Conservation (phyloP, 2,329 filamentous ascomycete species). For the Monosporascus sp. region DNA sequence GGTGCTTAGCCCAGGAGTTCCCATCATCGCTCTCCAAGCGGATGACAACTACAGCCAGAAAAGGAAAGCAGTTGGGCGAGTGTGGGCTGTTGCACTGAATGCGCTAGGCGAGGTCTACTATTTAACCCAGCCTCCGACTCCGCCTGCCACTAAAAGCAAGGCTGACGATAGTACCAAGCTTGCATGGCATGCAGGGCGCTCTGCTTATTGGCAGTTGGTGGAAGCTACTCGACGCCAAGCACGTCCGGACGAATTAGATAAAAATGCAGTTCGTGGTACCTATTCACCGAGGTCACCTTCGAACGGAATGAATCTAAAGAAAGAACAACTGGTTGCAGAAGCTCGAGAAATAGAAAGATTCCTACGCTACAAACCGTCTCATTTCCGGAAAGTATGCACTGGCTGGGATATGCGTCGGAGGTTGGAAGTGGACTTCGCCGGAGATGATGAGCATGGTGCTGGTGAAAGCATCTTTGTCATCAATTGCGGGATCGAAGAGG, state of each 20-base stretch:
- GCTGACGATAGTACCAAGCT: constrained; percentile 54
- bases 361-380: constrained; percentile 63
- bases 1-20: constrained; percentile 87
- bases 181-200: constrained; percentile 77
- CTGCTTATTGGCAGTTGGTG: constrained; percentile 73
- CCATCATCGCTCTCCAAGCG: constrained; percentile 75
- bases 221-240: constrained; percentile 71
- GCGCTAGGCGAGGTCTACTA: constrained; percentile 90
- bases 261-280: constrained; percentile 60
- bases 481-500: constrained; percentile 62
- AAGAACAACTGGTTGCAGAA: constrained; percentile 67
- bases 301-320: constrained; percentile 63
- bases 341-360: constrained; percentile 78
- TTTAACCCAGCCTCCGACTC: constrained; percentile 63
- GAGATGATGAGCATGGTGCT: constrained; percentile 67
- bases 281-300: constrained; percentile 79
- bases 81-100: constrained; percentile 93
- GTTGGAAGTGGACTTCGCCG: constrained; percentile 84
- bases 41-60: constrained; percentile 76
- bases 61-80: constrained; percentile 62
- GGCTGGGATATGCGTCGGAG: constrained; percentile 90
- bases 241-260: constrained; percentile 66
- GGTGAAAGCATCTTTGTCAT: constrained; percentile 76
- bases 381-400: constrained; percentile 72
- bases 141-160: constrained; percentile 42